Conservation (phyloP, 805 yeast species). For the Komagataella mondaviorum region DNA sequence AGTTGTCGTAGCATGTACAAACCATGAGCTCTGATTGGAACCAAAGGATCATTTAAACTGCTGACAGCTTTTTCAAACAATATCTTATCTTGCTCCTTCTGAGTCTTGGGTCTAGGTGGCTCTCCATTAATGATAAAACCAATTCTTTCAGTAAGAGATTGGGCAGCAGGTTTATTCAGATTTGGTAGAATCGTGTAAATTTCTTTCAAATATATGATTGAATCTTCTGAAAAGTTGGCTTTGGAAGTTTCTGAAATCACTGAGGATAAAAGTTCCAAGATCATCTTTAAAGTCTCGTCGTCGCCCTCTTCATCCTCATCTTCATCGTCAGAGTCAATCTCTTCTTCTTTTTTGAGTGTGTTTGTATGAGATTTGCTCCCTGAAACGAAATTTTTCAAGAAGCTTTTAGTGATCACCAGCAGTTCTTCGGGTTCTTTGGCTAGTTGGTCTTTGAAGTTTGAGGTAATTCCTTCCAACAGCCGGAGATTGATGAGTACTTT, state of each 20-base stretch:
- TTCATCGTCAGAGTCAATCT: slow-evolving; percentile 26
- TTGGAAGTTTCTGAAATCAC: slow-evolving; percentile 17
- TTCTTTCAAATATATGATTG: slow-evolving; percentile 5
- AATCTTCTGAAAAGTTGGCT: not conserved
- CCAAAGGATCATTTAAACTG: slow-evolving; percentile 60
- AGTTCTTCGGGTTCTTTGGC: slow-evolving; percentile 45
- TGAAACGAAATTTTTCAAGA: slow-evolving; percentile 3
- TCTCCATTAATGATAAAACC: slow-evolving; percentile 17
- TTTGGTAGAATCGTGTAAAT: slow-evolving; percentile 5
- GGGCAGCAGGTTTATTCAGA: slow-evolving; percentile 6
- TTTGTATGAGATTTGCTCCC: not conserved
- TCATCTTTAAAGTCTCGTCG: slow-evolving; percentile 16
- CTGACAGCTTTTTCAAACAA: slow-evolving; percentile 45
- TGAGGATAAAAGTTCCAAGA: slow-evolving; percentile 24
- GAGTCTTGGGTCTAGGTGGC: slow-evolving; percentile 6
- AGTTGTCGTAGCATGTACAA: slow-evolving; percentile 48
- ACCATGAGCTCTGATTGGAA: slow-evolving; percentile 84
- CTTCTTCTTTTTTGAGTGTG: slow-evolving; percentile 8
- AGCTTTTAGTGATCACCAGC: slow-evolving; percentile 12
- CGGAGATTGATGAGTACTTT: slow-evolving; percentile 44
- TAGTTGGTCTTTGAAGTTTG: slow-evolving; percentile 40
- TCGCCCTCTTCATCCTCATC: slow-evolving; percentile 17
- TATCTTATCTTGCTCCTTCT: slow-evolving; percentile 21
- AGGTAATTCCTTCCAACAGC: slow-evolving; percentile 47
- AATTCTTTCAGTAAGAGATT: slow-evolving; percentile 19